phyloP scores from a whole-genome alignment of 192 early-diverging fungal species.

The Backusella luteola region DNA sequence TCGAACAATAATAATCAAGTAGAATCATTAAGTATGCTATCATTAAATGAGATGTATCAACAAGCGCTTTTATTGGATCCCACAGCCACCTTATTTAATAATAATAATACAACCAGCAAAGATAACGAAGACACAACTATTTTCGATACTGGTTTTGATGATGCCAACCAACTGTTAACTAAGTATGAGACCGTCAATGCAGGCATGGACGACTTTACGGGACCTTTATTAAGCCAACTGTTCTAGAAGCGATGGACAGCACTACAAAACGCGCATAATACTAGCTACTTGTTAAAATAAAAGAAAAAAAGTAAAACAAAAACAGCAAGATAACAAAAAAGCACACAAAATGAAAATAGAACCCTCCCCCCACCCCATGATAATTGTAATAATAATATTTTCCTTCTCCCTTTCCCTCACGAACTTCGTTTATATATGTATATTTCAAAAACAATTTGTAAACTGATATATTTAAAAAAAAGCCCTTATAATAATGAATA shows the following conservation, averaged over 20 bases:
- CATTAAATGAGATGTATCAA: constrained; percentile 18
- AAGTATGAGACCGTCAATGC: constrained; percentile 24
- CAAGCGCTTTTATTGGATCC: constrained; percentile 12
- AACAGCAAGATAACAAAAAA: too few species aligned
- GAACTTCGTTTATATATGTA: background rate
- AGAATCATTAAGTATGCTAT: constrained; percentile 6
- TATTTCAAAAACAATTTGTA: background rate
- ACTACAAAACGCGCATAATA: background rate
- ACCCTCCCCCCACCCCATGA: background rate
- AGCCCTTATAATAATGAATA: constrained; percentile 17
- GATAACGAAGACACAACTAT: background rate
- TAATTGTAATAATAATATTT: background rate
- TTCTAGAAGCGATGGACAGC: background rate
- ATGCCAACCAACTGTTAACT: background rate
- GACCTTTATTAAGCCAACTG: constrained; percentile 8
- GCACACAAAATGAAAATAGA: too few species aligned
- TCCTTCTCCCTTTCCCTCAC: background rate
- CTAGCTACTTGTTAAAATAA: background rate
- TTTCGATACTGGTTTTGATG: background rate
- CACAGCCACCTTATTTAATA: background rate
- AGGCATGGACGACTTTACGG: constrained; percentile 16
- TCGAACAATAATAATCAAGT: background rate
- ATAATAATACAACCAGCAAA: background rate
- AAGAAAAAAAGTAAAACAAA: background rate
- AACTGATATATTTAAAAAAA: constrained; percentile 25